Evolutionary conservation across 441 rosid genomes (phyloP).

Genomic region (Erodium trifolium): DNA sequence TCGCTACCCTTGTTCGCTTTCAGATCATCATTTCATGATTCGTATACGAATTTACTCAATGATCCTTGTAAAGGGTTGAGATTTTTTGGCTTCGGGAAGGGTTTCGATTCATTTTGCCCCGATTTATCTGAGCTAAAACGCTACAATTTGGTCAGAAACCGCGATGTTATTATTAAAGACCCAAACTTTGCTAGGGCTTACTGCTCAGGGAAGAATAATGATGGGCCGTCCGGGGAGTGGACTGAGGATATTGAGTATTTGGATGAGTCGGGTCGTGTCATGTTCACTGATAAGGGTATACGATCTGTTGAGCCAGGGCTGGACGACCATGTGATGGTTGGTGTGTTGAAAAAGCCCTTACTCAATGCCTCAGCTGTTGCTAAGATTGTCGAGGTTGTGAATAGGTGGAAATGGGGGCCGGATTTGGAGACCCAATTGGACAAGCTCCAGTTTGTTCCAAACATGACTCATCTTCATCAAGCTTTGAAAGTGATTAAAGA

Average conservation of each 20-base stretch:
- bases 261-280: conserved; percentile 77
- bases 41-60: not conserved
- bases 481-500: conserved; percentile 60
- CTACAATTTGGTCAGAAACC: not conserved
- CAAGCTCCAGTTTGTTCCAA: conserved; percentile 74
- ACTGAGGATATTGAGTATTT: conserved; percentile 79
- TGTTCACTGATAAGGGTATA: conserved; percentile 70
- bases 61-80: not conserved
- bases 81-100: not conserved
- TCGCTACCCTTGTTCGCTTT: conserved; percentile 11
- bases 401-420: conserved; percentile 98
- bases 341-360: conserved; percentile 69
- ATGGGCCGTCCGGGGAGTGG: conserved; percentile 46
- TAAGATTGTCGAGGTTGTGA: conserved; percentile 78
- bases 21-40: conserved; percentile 3
- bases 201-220: conserved; percentile 31
- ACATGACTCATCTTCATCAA: conserved; percentile 64
- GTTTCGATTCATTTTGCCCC: not conserved
- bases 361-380: conserved; percentile 71
- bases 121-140: not conserved
- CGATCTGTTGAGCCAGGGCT: conserved; percentile 76
- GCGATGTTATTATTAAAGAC: not conserved
- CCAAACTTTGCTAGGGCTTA: conserved; percentile 33
- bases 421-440: conserved; percentile 80
- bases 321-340: conserved; percentile 81